phyloP scores from a whole-genome alignment of 352 stramenopile species.

The Phytophthora multivora region DNA sequence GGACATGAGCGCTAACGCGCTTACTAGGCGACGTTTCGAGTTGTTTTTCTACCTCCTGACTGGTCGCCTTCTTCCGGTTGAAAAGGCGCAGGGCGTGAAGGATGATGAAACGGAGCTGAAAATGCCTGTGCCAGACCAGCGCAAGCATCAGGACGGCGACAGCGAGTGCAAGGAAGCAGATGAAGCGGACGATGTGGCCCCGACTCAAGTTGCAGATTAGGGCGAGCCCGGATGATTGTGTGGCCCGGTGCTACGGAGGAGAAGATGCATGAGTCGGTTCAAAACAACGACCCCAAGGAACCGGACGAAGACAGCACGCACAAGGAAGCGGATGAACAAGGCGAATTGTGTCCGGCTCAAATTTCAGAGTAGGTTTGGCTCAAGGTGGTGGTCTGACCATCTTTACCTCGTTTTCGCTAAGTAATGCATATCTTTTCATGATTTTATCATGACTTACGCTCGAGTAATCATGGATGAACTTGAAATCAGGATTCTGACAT shows the following conservation, averaged over 20 bases:
- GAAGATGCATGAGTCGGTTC: no score
- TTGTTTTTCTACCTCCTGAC: conserved; percentile 12
- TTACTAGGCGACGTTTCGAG: conserved; percentile 8
- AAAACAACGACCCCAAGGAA: no score
- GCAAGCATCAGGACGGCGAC: no score
- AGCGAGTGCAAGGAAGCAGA: not conserved
- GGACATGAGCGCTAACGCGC: conserved; percentile 1
- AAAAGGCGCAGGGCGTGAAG: not conserved
- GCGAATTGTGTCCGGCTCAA: no score
- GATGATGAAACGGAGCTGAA: not conserved
- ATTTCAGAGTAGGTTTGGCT: no score
- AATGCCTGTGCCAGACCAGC: not conserved
- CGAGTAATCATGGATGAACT: not conserved
- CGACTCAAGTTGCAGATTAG: not conserved
- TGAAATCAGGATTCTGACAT: no score
- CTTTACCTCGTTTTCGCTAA: not conserved
- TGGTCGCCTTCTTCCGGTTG: not conserved
- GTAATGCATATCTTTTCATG: no score
- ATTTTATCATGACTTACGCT: no score
- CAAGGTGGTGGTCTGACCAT: no score
- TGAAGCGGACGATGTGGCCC: not conserved
- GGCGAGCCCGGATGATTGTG: not conserved
- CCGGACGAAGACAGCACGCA: no score
- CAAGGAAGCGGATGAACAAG: no score
- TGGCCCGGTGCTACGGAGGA: no score